Evolutionary conservation across 139 green algal genomes (phyloP).

Genomic region (Medakamo hakoo): DNA sequence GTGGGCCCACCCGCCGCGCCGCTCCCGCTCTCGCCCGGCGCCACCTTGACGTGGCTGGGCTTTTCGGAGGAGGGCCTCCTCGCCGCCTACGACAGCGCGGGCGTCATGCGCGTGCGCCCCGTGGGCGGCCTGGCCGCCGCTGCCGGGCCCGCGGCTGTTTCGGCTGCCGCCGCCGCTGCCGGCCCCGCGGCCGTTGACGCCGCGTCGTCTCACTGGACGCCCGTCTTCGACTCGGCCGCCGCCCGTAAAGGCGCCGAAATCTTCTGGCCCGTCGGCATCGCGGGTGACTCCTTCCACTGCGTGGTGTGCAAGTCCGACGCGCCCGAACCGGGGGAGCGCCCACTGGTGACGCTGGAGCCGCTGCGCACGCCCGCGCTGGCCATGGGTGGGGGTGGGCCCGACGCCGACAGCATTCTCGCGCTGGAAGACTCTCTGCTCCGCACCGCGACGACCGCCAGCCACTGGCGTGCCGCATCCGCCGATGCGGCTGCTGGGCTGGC

Average conservation of each 20-base stretch:
- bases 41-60: conserved; percentile 55
- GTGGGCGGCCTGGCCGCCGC: too few species aligned
- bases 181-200: too few species aligned
- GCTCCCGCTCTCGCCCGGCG: conserved; percentile 34
- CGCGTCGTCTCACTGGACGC: not conserved
- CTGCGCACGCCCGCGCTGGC: not conserved
- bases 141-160: too few species aligned
- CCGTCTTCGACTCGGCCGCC: not conserved
- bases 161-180: too few species aligned
- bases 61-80: conserved; percentile 52
- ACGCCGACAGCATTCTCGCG: too few species aligned
- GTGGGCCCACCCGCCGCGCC: not conserved
- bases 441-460: too few species aligned
- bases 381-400: not conserved
- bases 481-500: too few species aligned
- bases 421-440: too few species aligned
- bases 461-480: too few species aligned
- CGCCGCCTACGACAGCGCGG: conserved; percentile 40
- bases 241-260: not conserved
- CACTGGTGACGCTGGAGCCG: not conserved
- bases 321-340: not conserved
- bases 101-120: conserved; percentile 22
- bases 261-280: not conserved
- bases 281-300: not conserved
- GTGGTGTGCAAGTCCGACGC: not conserved